Evolutionary conservation across 305 asterid genomes (phyloP).

Genomic region (Solanum hybrid): DNA sequence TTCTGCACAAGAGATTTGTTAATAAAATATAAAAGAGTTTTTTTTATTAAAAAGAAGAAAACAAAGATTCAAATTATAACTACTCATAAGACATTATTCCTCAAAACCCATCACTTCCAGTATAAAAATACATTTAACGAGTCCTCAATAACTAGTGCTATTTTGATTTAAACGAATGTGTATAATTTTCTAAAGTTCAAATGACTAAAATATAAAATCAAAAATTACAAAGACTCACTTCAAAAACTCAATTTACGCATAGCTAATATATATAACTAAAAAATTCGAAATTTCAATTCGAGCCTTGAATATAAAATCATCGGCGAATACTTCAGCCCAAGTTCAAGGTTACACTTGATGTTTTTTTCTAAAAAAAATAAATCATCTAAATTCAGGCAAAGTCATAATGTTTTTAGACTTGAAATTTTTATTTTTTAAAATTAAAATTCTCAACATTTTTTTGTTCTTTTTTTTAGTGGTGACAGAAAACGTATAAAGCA

Average conservation of each 20-base stretch:
- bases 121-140: background rate
- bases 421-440: background rate
- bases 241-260: background rate
- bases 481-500: background rate
- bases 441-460: background rate
- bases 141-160: background rate
- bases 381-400: background rate
- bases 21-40: background rate
- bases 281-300: background rate
- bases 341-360: background rate
- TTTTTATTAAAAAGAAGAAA: background rate
- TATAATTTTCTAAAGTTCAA: no score
- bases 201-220: background rate
- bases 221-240: background rate
- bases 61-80: background rate
- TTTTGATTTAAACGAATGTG: no score
- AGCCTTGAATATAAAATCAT: accelerated
- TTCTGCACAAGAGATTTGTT: background rate
- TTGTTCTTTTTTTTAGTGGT: background rate
- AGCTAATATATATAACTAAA: background rate
- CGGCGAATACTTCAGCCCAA: background rate
- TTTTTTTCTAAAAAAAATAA: accelerated
- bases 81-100: background rate
- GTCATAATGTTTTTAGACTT: background rate
- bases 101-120: background rate